Conservation (phyloP, 257 asterid species). For the Salvia hispanica region DNA sequence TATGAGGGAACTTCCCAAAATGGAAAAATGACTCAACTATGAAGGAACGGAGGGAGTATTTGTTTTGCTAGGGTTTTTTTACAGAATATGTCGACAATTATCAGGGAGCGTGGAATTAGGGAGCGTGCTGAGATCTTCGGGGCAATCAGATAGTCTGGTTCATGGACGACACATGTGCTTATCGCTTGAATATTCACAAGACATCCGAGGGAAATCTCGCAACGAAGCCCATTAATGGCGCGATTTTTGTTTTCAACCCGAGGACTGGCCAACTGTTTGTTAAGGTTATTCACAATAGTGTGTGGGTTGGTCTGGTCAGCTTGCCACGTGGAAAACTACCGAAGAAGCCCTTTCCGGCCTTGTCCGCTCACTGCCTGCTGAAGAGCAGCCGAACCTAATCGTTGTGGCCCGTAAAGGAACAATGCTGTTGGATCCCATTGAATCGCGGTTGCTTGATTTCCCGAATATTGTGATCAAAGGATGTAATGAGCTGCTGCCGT, state of each 20-base stretch:
- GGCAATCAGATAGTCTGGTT: constrained; percentile 98
- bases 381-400: constrained; percentile 96
- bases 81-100: too few species aligned
- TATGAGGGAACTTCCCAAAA: too few species aligned
- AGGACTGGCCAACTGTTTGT: constrained; percentile 94
- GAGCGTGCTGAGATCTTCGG: constrained; percentile 99
- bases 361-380: constrained; percentile 93
- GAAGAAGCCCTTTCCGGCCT: constrained; percentile 99
- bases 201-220: constrained; percentile 96
- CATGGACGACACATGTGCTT: constrained; percentile 95
- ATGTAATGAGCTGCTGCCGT: constrained; percentile 92
- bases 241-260: constrained; percentile 93
- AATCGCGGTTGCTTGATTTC: constrained; percentile 96
- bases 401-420: constrained; percentile 97
- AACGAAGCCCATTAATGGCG: constrained; percentile 96
- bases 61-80: too few species aligned
- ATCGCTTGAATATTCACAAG: constrained; percentile 97
- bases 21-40: too few species aligned
- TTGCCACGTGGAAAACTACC: constrained; percentile 99
- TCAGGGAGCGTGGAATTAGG: too few species aligned
- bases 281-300: constrained; percentile 98
- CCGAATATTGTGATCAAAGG: constrained; percentile 97
- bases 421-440: constrained; percentile 98
- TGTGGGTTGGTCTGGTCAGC: constrained; percentile 99
- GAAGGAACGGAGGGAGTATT: too few species aligned